Base-by-base conservation (phyloP, 192 early-diverging fungal genomes). In the Backusella tuberculispora region DNA sequence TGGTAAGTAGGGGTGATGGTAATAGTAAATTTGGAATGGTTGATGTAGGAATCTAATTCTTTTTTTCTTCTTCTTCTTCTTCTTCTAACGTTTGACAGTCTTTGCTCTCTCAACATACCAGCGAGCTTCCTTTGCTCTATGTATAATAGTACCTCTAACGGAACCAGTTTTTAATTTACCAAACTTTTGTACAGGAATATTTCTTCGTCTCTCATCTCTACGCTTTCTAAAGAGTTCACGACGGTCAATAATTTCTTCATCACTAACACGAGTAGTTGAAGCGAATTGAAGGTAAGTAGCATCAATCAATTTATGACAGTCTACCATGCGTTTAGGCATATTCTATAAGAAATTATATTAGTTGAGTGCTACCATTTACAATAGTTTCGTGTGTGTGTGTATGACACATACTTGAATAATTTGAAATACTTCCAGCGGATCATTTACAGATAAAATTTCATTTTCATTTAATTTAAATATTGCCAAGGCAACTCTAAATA, bases 401-500 rank as follows among this genome's bases (percentile, higher is more conserved):
- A 21, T 56, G 6, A 10, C 5, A 38, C 47, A 63, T 80, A 84
- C 84, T 74, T 90, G 87, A 8, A 90, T 81, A 17, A 88, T 71
- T 44, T 86, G 87, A 66, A 91, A 91, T 50, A 88, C 81, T 72
- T 90, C 89, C 44, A 91, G 63, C 1, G 87, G 81, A 71, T 91
- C 90, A 47, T 88, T 81, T 10, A 87, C 84, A 60, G 82, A 78
- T 15, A 91, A 71, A 38, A 96, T 84, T 42, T 86, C 81, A 19
- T 80, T 69, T 72, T 94, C 89, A 76, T 93, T 89, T 24, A 92
- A 71, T 69, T 89, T 81, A 43, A 96, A 79, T 43, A 96, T 86
- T 0, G 92, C 88, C 15, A 96, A 81, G 1, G 91, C 90, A 9
- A 95, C 87, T 3, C 92, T 86, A 74, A 92, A 92, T 17, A 96